Base-by-base conservation (phyloP, 2,329 filamentous ascomycete genomes). In the Cytospora leucostoma region DNA sequence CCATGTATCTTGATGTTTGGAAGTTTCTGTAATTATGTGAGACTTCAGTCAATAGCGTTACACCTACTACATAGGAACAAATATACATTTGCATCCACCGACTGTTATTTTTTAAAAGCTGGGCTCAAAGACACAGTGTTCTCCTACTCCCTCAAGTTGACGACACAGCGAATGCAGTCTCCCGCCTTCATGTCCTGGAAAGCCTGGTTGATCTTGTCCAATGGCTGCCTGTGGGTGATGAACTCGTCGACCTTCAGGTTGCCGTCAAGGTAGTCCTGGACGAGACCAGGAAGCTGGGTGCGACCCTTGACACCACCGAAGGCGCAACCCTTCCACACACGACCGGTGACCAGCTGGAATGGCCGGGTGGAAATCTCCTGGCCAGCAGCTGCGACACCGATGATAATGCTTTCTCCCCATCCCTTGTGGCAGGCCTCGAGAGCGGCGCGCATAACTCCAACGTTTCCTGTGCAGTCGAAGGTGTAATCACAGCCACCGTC, bases 391-490 rank as follows among this genome's bases (percentile, higher is more conserved):
- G 94, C 94, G 68, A 99, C 95, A 78, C 95, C 95, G 73, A 99
- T 99, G 77, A 99, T 88, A 78, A 99, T 97, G 75, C 91, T 96
- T 84, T 97, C 87, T 72, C 95, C 95, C 95, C 95, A 99, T 57
- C 95, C 95, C 87, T 99, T 99, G 84, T 99, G 95, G 83, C 93
- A 97, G 55, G 95, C 93, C 82, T 99, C 94, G 64, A 99, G 88
- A 49, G 95, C 95, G 60, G 92, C 90, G 67, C 95, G 86, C 95
- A 97, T 99, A 62, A 99, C 95, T 70, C 88, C 86, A 57, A 97
- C 93, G 74, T 98, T 98, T 65, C 95, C 95, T 7, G 95, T 99
- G 84, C 95, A 98, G 82, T 99, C 95, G 75, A 99, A 99, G 54
- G 95, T 99, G 83, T 97, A 98, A 81, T 99, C 95, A 76, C 93